phyloP scores from a whole-genome alignment of 23 red algal species.

The Agarophyton chilense region DNA sequence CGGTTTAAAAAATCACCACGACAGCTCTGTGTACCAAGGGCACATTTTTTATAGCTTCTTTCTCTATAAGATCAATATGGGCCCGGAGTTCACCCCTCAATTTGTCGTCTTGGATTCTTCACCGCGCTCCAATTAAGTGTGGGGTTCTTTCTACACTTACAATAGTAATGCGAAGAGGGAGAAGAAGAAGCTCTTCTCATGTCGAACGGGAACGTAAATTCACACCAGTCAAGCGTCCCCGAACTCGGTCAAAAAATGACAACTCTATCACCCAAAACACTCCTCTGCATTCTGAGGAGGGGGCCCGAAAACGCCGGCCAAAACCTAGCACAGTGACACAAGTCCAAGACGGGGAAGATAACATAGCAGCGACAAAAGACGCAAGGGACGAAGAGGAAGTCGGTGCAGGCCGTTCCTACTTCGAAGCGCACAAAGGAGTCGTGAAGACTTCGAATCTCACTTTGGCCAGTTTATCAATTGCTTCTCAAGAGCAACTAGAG shows the following conservation, averaged over 20 bases:
- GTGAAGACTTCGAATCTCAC: conserved; percentile 63
- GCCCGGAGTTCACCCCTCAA: no score
- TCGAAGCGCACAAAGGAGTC: conserved; percentile 55
- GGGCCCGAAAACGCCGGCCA: neutral
- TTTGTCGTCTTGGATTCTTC: no score
- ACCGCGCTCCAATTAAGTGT: no score
- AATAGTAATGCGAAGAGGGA: neutral
- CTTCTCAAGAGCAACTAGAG: conserved; percentile 26
- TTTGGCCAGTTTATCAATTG: conserved; percentile 30
- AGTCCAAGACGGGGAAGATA: neutral
- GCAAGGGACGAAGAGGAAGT: neutral
- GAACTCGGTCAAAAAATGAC: neutral
- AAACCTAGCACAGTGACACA: neutral
- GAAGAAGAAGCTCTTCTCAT: neutral
- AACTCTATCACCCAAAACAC: neutral
- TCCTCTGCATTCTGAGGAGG: neutral
- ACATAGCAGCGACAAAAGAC: neutral
- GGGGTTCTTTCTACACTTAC: no score
- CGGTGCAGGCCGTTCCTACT: conserved; percentile 35
- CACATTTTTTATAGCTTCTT: no score
- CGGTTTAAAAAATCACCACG: no score
- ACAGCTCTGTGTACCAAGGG: no score
- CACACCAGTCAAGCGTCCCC: neutral
- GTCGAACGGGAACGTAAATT: neutral
- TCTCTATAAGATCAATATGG: no score